Conservation (phyloP, 73 alveolate genomes). For the Diophrys sp. region DNA sequence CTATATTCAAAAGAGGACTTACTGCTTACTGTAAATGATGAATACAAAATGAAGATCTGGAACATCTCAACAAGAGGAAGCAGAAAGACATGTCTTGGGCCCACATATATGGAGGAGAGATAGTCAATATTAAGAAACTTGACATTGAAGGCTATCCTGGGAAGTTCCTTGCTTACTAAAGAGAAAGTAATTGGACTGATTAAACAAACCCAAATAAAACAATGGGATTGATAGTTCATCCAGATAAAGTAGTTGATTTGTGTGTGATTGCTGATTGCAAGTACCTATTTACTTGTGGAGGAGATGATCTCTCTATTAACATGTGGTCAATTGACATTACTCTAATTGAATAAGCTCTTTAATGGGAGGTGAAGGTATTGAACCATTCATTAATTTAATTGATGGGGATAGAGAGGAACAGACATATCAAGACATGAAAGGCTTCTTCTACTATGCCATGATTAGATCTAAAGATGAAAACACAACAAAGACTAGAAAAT, state of each 20-base stretch:
- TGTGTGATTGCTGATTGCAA: conserved; percentile 90
- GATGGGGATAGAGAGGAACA: conserved; percentile 97
- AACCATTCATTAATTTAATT: conserved; percentile 90
- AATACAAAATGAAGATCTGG: conserved; percentile 91
- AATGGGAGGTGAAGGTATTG: conserved; percentile 91
- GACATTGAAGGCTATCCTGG: conserved; percentile 77
- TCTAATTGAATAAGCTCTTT: conserved; percentile 93
- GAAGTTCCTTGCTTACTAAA: conserved; percentile 83
- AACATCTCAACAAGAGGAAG: conserved; percentile 68
- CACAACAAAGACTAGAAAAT: conserved; percentile 95
- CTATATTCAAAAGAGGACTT: conserved; percentile 88
- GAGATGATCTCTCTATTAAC: conserved; percentile 91
- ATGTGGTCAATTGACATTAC: conserved; percentile 94
- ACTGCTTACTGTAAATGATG: conserved; percentile 90
- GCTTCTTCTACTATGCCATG: conserved; percentile 95
- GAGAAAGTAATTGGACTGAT: conserved; percentile 95
- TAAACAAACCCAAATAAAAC: conserved; percentile 93
- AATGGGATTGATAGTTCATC: conserved; percentile 98
- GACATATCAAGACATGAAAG: conserved; percentile 94
- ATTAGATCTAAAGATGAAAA: conserved; percentile 95
- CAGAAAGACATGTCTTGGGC: conserved; percentile 96
- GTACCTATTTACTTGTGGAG: conserved; percentile 95
- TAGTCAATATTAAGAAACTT: conserved; percentile 76
- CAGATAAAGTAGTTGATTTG: conserved; percentile 89
- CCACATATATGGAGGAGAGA: conserved; percentile 97